Evolutionary conservation across 768 basidiomycete species (phyloP).

Genomic region (Russula brevipes): DNA sequence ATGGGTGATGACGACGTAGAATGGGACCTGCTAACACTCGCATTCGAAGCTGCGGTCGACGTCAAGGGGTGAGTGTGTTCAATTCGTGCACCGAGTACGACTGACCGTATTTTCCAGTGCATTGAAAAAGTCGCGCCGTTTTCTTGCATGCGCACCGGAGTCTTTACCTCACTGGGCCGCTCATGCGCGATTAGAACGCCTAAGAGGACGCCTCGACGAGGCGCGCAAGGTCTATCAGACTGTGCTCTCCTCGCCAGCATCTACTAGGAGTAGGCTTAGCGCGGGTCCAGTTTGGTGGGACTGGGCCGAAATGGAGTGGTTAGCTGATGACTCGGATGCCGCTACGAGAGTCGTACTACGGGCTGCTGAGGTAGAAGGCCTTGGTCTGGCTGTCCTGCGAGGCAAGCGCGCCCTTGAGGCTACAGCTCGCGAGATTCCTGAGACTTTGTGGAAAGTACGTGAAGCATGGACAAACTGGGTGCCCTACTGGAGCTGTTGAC

Average conservation of each 20-base stretch:
- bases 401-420: slow-evolving; percentile 63
- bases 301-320: slow-evolving; percentile 85
- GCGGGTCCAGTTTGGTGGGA: slow-evolving; percentile 64
- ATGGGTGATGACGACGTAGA: slow-evolving; percentile 43
- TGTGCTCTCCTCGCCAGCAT: slow-evolving; percentile 47
- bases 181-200: slow-evolving; percentile 69
- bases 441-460: slow-evolving; percentile 46
- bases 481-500: slow-evolving; percentile 62
- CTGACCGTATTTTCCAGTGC: slow-evolving; percentile 42
- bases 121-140: slow-evolving; percentile 57
- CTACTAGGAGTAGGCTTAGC: slow-evolving; percentile 34
- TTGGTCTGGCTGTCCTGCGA: slow-evolving; percentile 52
- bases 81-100: background rate
- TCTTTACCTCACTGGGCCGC: slow-evolving; percentile 65
- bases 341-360: slow-evolving; percentile 51
- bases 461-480: slow-evolving; percentile 61
- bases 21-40: slow-evolving; percentile 63
- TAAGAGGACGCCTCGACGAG: slow-evolving; percentile 58
- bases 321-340: slow-evolving; percentile 45
- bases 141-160: slow-evolving; percentile 52
- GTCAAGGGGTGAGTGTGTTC: slow-evolving; percentile 47
- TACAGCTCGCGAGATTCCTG: slow-evolving; percentile 28
- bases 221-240: slow-evolving; percentile 77
- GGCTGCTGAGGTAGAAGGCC: slow-evolving; percentile 49
- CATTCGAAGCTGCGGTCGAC: slow-evolving; percentile 60